Base-by-base conservation (phyloP, 345 rosid genomes). In the Excoecaria agallocha region DNA sequence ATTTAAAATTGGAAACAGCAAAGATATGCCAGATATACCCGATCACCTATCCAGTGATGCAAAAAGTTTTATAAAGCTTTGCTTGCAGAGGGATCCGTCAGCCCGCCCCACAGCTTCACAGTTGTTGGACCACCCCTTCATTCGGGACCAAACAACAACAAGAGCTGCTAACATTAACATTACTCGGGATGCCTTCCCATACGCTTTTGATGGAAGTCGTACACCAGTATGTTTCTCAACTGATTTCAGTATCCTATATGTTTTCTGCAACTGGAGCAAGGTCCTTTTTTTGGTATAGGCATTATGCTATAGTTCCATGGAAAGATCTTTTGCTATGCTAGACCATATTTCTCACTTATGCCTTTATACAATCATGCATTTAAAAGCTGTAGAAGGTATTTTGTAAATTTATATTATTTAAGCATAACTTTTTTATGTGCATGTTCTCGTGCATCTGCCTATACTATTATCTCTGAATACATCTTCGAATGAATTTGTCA, bases 1-100 rank as follows among this genome's bases (percentile, higher is more conserved):
- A 73, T 94, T 95, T 77, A 95, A 95, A 82, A 95, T 95, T 38
- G 97, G 99, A 76, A 95, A 93, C 86, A 93, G 98, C 84, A 91
- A 83, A 85, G 99, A 95, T 77, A 81, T 86, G 71, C 99, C 99
- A 12, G 94, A 91, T 54, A 91, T 95, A 74, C 99, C 99, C 50
- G 89, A 91, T 70, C 86, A 82, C 75, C 97, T 95, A 61, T 95
- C 99, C n/a, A 85, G 77, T 61, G 96, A 95, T 75, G 96, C 96
- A 58, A 93, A 89, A 80, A 80, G 65, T 80, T 93, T 95, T 72
- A 71, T 95, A 76, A 86, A 84, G 83, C 86, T 83, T 51, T 95
- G 99, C 80, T 82, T 95, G 84, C 99, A 93, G 69, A 89, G 99
- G 46, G 96, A 93, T 38, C 96, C 98, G 19, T 77, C 85, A 66